phyloP scores from a whole-genome alignment of 495 filamentous ascomycete genomes.

The Aspergillus sparsus region DNA sequence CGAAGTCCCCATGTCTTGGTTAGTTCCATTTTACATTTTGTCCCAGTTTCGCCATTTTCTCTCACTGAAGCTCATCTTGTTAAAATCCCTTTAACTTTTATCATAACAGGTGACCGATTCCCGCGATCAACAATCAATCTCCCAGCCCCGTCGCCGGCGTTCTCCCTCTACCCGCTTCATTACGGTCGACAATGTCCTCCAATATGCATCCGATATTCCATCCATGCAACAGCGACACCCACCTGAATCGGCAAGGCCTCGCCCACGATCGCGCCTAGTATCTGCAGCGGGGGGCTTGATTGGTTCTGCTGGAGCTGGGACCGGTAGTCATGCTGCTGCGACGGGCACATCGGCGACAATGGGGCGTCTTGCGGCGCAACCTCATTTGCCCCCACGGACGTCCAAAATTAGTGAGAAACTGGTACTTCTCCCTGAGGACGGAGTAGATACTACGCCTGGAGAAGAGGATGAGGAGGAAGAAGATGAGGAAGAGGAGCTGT shows the following conservation, averaged over 20 bases:
- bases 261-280: constrained; percentile 46
- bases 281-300: constrained; percentile 41
- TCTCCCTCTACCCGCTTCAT: constrained; percentile 73
- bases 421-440: constrained; percentile 82
- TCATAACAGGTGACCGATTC: constrained; percentile 57
- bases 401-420: constrained; percentile 95
- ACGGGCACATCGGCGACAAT: constrained; percentile 30
- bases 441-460: constrained; percentile 33
- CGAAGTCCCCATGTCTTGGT: constrained; percentile 59
- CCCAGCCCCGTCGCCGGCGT: constrained; percentile 38
- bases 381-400: constrained; percentile 81
- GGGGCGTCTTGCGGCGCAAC: constrained; percentile 54
- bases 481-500: constrained; percentile 49
- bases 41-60: background rate
- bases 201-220: constrained; percentile 91
- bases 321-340: constrained; percentile 20
- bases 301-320: constrained; percentile 22
- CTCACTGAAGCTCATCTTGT: constrained; percentile 5
- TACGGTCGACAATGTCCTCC: constrained; percentile 93
- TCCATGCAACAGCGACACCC: constrained; percentile 87
- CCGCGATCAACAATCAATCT: constrained; percentile 49
- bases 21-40: constrained; percentile 20
- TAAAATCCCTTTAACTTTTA: too few species aligned
- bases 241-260: constrained; percentile 55
- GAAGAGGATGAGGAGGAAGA: constrained; percentile 50